Base-by-base conservation (phyloP, 2,329 filamentous ascomycete species). In the Epichloe hybrida region DNA sequence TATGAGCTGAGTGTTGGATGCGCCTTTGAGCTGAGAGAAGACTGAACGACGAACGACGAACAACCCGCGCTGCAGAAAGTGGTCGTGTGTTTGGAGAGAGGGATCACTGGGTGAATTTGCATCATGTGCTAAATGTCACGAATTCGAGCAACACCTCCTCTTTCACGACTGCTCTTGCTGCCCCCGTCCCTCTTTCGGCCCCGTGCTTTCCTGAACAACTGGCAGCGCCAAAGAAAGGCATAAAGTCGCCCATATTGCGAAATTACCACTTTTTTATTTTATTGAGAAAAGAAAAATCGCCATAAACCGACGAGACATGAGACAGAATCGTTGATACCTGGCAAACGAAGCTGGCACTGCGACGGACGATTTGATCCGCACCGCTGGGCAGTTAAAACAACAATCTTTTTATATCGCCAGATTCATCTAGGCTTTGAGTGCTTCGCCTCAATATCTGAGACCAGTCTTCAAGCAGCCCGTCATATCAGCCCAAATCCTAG, bases 111-210 rank as follows among this genome's bases (percentile, higher is more conserved):
- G 46, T 46, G 46, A 38, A 42, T 42, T 35, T 46, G 46, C 52
- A 47, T 39, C 52, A 53, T 53, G 52, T 50, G 52, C 42, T 53
- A 50, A 50, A 42, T 38, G 47, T 43, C 51, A 44, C 47, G 50
- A 43, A 34, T 46, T 20, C 36, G 47, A 53, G 42, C 45, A 48
- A 41, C 41, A 44, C 50, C 34, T 35, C 48, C 17, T n/a, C 49
- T 39, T 51, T 37, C 13, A 37, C 46, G 36, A 46, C 41, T 34
- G 37, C n/a, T 46, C 40, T 44, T 48, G 46, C 39, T 13, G 21
- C 37, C 34, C 17, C 23, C 38, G 23, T 41, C 44, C 36, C 23
- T 40, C 11, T 4, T 48, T 35, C 20, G 17, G 42, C 38, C 11
- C 45, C 36, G 49, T 38, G 35, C 48, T 34, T 50, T 27, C 39